phyloP scores from a whole-genome alignment of 225 moss, liverwort and hornwort genomes.

The Antitrichia curtipendula region DNA sequence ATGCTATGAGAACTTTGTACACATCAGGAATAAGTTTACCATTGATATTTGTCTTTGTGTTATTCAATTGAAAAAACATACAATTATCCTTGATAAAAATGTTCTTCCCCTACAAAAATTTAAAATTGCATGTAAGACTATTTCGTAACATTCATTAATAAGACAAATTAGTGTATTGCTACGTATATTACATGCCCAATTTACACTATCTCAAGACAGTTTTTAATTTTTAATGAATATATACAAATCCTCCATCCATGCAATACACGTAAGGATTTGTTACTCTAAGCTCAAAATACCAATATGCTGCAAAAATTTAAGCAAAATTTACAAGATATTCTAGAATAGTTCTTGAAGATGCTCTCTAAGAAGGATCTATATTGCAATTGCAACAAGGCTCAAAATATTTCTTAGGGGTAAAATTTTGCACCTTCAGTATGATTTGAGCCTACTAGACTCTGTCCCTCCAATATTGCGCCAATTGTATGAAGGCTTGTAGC shows the following conservation, averaged over 20 bases:
- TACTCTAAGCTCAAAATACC: neutral
- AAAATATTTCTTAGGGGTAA: no score
- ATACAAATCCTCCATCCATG: neutral
- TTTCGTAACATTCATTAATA: neutral
- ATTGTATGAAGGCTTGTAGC: accelerated
- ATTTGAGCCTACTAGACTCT: neutral
- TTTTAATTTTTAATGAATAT: no score
- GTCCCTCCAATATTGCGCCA: neutral
- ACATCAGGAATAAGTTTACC: accelerated
- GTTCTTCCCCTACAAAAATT: no score
- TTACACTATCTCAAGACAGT: neutral
- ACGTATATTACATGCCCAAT: no score
- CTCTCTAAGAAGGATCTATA: accelerated
- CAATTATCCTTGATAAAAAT: neutral
- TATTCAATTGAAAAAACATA: no score
- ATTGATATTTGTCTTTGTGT: neutral
- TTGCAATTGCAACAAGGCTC: neutral
- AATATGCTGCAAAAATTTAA: accelerated
- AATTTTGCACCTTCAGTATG: accelerated
- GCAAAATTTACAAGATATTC: accelerated
- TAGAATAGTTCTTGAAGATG: neutral
- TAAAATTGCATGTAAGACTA: no score
- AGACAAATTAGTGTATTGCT: accelerated
- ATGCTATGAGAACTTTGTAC: no score
- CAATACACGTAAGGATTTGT: neutral